A percentile compares a stretch with the other conserved stretches of the same genome.
These are phyloP conservation scores for Pseudogymnoascus sp. DNA, from an alignment of 2,329 filamentous ascomycete species.

Conservation along the genomic window DNA sequence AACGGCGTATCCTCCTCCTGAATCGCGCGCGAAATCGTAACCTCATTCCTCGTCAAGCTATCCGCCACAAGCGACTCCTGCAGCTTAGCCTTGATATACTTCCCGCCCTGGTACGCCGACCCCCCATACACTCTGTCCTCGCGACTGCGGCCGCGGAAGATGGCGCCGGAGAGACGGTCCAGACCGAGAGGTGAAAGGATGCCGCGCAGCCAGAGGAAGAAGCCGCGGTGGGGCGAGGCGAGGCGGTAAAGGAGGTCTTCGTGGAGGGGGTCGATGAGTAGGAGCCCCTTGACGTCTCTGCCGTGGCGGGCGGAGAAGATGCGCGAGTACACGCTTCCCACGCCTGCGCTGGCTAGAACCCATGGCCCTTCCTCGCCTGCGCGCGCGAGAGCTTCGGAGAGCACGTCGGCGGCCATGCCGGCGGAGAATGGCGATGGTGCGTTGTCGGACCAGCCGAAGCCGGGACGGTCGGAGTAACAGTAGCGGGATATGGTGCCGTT, in stretches of 20 bases:
- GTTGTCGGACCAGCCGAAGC: constrained; percentile 81
- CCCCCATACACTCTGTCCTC: constrained; percentile 81
- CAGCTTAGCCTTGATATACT: constrained; percentile 80
- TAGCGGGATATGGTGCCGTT: constrained; percentile 82
- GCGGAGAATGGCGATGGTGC: constrained; percentile 89
- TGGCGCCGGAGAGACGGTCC: constrained; percentile 68
- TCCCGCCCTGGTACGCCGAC: constrained; percentile 70
- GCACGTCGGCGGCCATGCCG: constrained; percentile 81
- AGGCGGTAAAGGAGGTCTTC: constrained; percentile 72
- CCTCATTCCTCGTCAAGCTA: constrained; percentile 76
- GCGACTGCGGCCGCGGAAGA: constrained; percentile 73
- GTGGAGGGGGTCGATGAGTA: constrained; percentile 83
- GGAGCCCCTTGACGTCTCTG: constrained; percentile 64
- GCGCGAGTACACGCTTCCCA: constrained; percentile 81
- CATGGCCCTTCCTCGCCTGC: constrained; percentile 82
- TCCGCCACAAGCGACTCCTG: constrained; percentile 87
- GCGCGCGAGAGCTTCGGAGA: constrained; percentile 76
- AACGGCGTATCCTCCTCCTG: constrained; percentile 70
- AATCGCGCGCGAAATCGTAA: constrained; percentile 69
- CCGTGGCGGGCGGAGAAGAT: constrained; percentile 84
- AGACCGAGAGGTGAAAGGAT: constrained; percentile 81
- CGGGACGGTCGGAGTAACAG: constrained; percentile 92
- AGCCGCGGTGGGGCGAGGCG: constrained; percentile 62
- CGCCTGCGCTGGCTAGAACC: constrained; percentile 77
- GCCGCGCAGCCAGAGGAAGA: constrained; percentile 79